phyloP scores from a whole-genome alignment of 2,329 filamentous ascomycete genomes.

The Blastomyces parvus region DNA sequence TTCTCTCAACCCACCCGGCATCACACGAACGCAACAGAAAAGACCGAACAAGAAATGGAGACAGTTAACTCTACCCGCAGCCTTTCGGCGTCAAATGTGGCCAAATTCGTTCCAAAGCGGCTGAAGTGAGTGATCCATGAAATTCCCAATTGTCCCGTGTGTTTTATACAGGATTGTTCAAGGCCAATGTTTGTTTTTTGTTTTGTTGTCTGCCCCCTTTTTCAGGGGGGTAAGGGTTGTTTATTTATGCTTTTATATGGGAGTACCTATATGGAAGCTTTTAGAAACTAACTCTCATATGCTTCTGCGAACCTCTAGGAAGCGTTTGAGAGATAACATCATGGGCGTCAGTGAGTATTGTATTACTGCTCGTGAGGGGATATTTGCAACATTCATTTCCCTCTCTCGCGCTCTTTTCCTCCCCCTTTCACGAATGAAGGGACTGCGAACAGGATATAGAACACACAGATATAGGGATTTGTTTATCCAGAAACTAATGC shows the following conservation, averaged over 20 bases:
- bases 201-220: neutral
- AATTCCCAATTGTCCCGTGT: too few relatives aligned
- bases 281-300: constrained; percentile 17
- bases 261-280: constrained; percentile 21
- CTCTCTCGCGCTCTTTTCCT: neutral
- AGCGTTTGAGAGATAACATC: constrained; percentile 20
- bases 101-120: neutral
- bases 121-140: neutral
- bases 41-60: neutral
- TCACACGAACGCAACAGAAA: neutral
- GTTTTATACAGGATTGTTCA: neutral
- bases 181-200: neutral
- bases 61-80: neutral
- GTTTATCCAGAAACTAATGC: neutral
- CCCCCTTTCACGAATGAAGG: neutral
- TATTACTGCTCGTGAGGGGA: neutral
- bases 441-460: neutral
- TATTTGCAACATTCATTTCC: too few relatives aligned
- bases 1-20: neutral
- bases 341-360: constrained; percentile 24
- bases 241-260: too few relatives aligned
- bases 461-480: neutral
- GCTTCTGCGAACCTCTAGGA: constrained; percentile 15
- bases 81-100: neutral
- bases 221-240: neutral